phyloP scores from a whole-genome alignment of 2,329 filamentous ascomycete genomes.

The Penicillium sp. region DNA sequence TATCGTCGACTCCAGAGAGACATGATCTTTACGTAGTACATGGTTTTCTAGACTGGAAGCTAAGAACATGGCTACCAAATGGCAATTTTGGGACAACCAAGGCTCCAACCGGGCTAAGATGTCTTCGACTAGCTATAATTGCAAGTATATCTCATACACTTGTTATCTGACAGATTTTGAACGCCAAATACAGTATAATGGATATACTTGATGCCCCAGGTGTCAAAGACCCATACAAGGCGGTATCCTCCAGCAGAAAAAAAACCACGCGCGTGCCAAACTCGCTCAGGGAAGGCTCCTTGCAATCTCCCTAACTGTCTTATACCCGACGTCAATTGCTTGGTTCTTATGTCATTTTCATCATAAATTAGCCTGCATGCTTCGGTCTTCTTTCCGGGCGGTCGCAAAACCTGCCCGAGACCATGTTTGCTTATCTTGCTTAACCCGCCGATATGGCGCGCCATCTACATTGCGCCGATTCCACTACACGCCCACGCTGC shows the following conservation, averaged over 20 bases:
- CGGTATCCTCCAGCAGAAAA: conserved; percentile 18
- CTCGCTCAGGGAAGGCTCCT: background rate
- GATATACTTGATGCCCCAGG: background rate
- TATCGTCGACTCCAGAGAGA: too few species aligned
- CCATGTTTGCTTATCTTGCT: conserved; percentile 39
- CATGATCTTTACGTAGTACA: too few species aligned
- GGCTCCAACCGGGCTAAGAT: too few species aligned
- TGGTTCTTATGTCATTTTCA: background rate
- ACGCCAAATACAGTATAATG: too few species aligned
- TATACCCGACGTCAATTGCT: background rate
- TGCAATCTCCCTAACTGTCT: background rate
- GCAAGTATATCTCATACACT: too few species aligned
- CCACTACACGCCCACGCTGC: conserved; percentile 22
- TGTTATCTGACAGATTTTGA: too few species aligned
- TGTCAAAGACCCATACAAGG: background rate
- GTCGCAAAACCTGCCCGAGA: conserved; percentile 34
- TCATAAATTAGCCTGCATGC: conserved; percentile 31
- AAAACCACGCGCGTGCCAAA: conserved; percentile 4
- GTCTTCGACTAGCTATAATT: too few species aligned
- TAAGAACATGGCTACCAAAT: too few species aligned
- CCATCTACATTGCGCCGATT: conserved; percentile 27
- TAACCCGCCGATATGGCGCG: conserved; percentile 26
- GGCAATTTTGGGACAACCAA: too few species aligned
- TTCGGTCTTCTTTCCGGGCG: conserved; percentile 39
- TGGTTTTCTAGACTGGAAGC: too few species aligned